Evolutionary conservation across 1,284 basidiomycete species (phyloP), one percentile per base, ranked within the genome.

Genomic region (Trichosporon asahii): DNA sequence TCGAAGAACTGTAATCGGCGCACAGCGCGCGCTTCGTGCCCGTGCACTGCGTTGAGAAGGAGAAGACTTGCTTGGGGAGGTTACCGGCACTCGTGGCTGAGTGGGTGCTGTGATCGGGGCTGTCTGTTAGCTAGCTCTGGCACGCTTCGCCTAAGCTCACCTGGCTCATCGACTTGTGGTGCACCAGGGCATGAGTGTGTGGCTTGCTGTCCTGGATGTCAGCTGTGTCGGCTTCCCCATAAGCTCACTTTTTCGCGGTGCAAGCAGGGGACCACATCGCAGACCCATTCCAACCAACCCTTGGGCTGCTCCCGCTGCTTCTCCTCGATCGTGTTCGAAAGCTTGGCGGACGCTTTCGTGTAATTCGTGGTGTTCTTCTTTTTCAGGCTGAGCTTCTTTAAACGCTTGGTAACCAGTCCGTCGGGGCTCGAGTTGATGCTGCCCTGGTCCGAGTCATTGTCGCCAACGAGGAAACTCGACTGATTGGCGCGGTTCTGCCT

Each of bases 61-160:
- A 14, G 6, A 18, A 61, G 27, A 18, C 57, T 18, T 29, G 18
- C 18, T 31, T 33, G 57, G 9, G 57, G 33, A 18, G 12, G 14
- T 31, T 61, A 61, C 14, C 57, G 57, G 27, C 27, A 61, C 57
- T 61, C 29, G 21, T 61, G 57, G 57, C 57, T 61, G 57, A 61
- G 57, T 8, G 57, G 57, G 29, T 61, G 57, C 27, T 31, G 27
- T 31, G 57, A n/a, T n/a, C 57, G 14, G 7, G 29, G 29, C 57
- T 61, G 18, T 5, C 15, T 31, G 57, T 61, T 31, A 61, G 57
- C 29, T 31, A 61, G 57, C 29, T 6, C 11, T 61, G 27, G 18
- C 57, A 15, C 25, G 14, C 15, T 31, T 14, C 6, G 7, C 2
- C 3, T 2, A 29, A 53, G 15, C 49, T 23, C 49, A 53, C 49